Evolutionary conservation across 2,329 filamentous ascomycete species (phyloP).

Genomic region (Lachnellula cervina): DNA sequence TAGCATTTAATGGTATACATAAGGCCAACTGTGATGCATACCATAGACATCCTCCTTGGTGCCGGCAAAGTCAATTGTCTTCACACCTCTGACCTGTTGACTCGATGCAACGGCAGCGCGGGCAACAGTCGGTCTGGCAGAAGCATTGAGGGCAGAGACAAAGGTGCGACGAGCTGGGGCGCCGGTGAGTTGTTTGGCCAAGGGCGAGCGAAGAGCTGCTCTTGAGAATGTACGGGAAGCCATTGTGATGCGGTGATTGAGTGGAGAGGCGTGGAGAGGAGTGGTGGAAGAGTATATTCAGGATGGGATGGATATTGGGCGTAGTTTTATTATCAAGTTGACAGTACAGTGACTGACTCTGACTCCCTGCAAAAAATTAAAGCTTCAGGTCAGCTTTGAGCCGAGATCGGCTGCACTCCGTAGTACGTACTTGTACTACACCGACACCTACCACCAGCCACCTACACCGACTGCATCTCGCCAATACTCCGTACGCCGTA

Average conservation of each 20-base stretch:
- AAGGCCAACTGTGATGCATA: conserved; percentile 40
- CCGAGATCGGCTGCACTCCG: too few relatives aligned
- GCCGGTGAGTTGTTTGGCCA: conserved; percentile 56
- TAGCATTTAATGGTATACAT: not conserved
- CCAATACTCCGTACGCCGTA: too few relatives aligned
- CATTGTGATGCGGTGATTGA: conserved; percentile 50
- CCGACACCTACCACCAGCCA: too few relatives aligned
- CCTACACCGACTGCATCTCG: too few relatives aligned
- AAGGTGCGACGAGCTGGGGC: conserved; percentile 59
- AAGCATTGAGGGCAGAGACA: conserved; percentile 53
- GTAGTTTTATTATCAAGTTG: too few relatives aligned
- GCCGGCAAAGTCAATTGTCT: conserved; percentile 97
- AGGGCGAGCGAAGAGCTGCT: conserved; percentile 54
- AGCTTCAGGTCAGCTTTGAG: too few relatives aligned
- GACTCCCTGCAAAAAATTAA: too few relatives aligned
- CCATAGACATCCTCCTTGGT: conserved; percentile 92
- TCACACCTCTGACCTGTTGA: conserved; percentile 72
- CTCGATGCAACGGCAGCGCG: conserved; percentile 43
- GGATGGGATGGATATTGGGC: too few relatives aligned
- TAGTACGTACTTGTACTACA: too few relatives aligned
- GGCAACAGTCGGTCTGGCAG: conserved; percentile 47
- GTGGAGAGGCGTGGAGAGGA: conserved; percentile 23
- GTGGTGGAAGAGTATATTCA: conserved; percentile 3
- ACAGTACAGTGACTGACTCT: too few relatives aligned
- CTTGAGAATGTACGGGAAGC: conserved; percentile 70